Conservation (phyloP, 75 land plant species). For the Isoetes taiwanensis region DNA sequence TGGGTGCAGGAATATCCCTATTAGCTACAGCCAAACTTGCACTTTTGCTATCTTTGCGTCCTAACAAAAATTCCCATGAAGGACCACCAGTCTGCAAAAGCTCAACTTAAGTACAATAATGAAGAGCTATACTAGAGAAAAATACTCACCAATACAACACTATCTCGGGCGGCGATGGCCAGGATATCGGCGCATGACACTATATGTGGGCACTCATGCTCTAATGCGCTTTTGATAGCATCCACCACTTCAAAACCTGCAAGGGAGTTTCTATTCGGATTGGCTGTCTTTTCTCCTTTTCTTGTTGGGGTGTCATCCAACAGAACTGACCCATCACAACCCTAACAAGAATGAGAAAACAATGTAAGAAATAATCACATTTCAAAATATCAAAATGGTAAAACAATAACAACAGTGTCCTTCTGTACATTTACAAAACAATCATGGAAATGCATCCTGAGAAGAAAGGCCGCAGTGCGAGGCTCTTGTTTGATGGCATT, state of each 20-base stretch:
- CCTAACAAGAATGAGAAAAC: neutral
- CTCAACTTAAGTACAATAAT: neutral
- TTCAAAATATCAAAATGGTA: too few species aligned
- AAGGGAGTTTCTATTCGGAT: neutral
- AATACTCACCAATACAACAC: slow-evolving; percentile 2
- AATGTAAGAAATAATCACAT: too few species aligned
- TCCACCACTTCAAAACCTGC: slow-evolving; percentile 1
- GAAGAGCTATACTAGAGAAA: too few species aligned
- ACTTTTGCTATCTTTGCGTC: neutral
- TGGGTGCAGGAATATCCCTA: slow-evolving; percentile 1
- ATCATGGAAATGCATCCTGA: neutral
- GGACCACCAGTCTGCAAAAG: neutral
- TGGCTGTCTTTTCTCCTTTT: neutral
- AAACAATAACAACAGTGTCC: too few species aligned
- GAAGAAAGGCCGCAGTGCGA: neutral
- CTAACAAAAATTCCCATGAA: slow-evolving; percentile 6
- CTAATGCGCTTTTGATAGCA: neutral
- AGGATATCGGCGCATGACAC: slow-evolving; percentile 1
- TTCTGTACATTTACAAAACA: neutral
- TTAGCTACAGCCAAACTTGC: neutral
- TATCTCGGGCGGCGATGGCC: slow-evolving; percentile 5
- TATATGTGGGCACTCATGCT: neutral
- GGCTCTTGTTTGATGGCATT: neutral
- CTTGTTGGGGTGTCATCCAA: neutral
- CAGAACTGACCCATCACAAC: slow-evolving; percentile 7